Percentiles rank a stretch among this genome's conserved stretches.
Conservation (phyloP, 1,284 basidiomycete genomes). For the Cutaneotrichosporon mucoides region DNA sequence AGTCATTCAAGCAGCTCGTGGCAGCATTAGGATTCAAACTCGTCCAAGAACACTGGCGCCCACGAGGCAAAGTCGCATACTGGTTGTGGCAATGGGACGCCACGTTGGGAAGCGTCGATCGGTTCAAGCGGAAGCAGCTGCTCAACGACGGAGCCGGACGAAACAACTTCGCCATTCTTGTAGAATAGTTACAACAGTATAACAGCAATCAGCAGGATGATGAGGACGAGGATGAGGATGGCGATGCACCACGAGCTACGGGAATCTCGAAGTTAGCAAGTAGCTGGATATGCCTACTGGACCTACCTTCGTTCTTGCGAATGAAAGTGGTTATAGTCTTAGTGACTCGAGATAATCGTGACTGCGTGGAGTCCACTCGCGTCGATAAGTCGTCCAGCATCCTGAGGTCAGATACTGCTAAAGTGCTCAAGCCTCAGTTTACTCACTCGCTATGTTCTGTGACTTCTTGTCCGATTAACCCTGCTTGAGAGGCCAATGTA, state of each 20-base stretch:
- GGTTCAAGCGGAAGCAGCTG: constrained; percentile 56
- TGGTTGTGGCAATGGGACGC: constrained; percentile 41
- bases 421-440: constrained; percentile 3
- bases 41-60: constrained; percentile 60
- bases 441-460: constrained; percentile 77
- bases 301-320: constrained; percentile 70
- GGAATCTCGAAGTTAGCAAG: constrained; percentile 52
- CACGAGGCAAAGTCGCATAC: constrained; percentile 45
- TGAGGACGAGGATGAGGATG: constrained; percentile 55
- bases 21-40: constrained; percentile 60
- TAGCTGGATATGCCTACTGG: too few relatives aligned
- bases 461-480: constrained; percentile 84
- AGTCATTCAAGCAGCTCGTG: constrained; percentile 61
- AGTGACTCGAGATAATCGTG: constrained; percentile 66
- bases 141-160: constrained; percentile 60
- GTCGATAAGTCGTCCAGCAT: constrained; percentile 76
- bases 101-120: constrained; percentile 7
- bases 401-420: constrained; percentile 36
- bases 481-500: constrained; percentile 79
- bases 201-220: constrained; percentile 55
- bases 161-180: constrained; percentile 70
- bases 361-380: constrained; percentile 68
- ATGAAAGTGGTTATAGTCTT: constrained; percentile 72
- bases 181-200: constrained; percentile 50
- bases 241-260: constrained; percentile 67